Base-by-base conservation (phyloP, 1,284 basidiomycete species). In the Cryptococcus wingfieldii region DNA sequence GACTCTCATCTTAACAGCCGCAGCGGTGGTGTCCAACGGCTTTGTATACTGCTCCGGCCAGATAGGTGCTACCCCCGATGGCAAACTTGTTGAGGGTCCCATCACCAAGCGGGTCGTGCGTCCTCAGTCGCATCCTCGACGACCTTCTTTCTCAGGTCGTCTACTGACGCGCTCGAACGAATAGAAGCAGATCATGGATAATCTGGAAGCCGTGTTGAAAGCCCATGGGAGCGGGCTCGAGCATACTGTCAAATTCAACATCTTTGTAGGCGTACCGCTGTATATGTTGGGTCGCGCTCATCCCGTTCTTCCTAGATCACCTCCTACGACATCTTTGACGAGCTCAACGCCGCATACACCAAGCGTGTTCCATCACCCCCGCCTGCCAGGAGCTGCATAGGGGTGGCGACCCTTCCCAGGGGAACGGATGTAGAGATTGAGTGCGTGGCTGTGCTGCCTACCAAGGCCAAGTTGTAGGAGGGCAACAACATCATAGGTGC, bases 381-480 rank as follows among this genome's bases (percentile, higher is more conserved):
- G 57, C 84, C 83, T n/a, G 83, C 84, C 9, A 78, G 84, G 44
- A 84, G 83, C n/a, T 85, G 83, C 64, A 75, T 87, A 38, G 84
- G 83, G 5, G 84, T 85, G 13, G 79, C 77, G 1, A 69, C 76
- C 4, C 79, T 86, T 34, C 83, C 84, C 0, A 52, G 81, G 53
- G 81, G 81, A 6, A 83, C 82, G 7, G 79, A 79, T 57, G 78
- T 86, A 39, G 84, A 86, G 77, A 82, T 86, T 38, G 85, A 86
- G 64, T 84, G 82, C 58, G 77, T 83, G 38, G 84, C 83, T 23
- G 57, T 59, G 8, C 41, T 66, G 18, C 62, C 68, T 27, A 39
- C 10, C 5, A 53, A 56, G 45, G 59, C 62, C 23, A 64, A 62
- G 54, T 55, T 67, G 38, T 67, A 58, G 31, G 31, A 34, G 31